Evolutionary conservation across 1,284 basidiomycete genomes (phyloP).

Genomic region (Sporisorium reilianum): DNA sequence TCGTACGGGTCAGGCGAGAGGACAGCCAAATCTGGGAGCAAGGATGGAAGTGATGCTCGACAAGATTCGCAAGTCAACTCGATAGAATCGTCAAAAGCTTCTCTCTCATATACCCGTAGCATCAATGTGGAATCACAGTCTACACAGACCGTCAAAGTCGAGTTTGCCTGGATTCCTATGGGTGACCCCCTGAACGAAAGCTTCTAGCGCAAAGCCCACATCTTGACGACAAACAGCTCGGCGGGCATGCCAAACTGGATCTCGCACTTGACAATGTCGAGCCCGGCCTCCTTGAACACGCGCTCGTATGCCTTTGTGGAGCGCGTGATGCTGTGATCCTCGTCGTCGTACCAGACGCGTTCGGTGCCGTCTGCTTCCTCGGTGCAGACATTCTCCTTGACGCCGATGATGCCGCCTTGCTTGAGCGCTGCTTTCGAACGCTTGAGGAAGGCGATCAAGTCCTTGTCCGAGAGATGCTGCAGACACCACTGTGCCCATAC

Average conservation of each 20-base stretch:
- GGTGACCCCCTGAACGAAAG: background rate
- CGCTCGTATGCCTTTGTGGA: conserved; percentile 65
- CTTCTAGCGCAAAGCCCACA: conserved; percentile 53
- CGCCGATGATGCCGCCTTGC: conserved; percentile 59
- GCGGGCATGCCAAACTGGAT: conserved; percentile 64
- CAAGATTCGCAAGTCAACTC: conserved; percentile 54
- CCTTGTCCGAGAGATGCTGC: conserved; percentile 66
- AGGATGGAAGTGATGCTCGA: conserved; percentile 67
- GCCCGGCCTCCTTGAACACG: conserved; percentile 62
- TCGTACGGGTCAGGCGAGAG: conserved; percentile 53
- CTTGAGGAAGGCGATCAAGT: conserved; percentile 61
- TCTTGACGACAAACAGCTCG: conserved; percentile 67
- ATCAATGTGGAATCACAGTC: background rate
- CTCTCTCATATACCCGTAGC: conserved; percentile 23
- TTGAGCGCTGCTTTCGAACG: conserved; percentile 57
- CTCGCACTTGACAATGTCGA: conserved; percentile 60
- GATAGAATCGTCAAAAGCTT: background rate
- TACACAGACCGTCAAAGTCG: background rate
- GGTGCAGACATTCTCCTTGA: conserved; percentile 68
- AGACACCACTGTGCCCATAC: conserved; percentile 68
- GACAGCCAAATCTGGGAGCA: conserved; percentile 66
- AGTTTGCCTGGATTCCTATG: background rate
- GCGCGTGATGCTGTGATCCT: conserved; percentile 67
- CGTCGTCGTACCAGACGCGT: conserved; percentile 66
- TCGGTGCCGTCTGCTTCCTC: conserved; percentile 65